Evolutionary conservation across 139 green algal genomes (phyloP).

Genomic region (Coelastrella sp.): DNA sequence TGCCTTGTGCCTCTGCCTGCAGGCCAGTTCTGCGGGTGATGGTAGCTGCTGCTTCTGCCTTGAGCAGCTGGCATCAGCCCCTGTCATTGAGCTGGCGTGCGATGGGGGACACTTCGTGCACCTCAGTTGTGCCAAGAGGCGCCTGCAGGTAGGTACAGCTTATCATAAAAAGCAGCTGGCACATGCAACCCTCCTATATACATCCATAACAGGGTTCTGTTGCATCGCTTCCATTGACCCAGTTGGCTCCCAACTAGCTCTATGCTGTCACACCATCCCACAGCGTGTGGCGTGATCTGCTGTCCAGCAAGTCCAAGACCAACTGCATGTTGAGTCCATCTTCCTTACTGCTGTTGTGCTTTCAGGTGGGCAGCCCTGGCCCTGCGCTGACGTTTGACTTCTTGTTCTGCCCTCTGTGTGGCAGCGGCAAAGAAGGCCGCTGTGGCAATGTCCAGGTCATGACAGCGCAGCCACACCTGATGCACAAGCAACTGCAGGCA

Average conservation of each 20-base stretch:
- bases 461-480: constrained; percentile 48
- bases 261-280: no score
- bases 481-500: constrained; percentile 39
- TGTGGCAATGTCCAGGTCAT: constrained; percentile 48
- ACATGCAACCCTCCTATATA: no score
- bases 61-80: constrained; percentile 17
- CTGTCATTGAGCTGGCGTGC: constrained; percentile 9
- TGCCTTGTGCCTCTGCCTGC: neutral
- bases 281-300: no score
- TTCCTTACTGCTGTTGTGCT: no score
- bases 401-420: constrained; percentile 59
- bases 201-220: neutral
- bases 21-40: neutral
- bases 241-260: no score
- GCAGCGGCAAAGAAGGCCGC: constrained; percentile 21
- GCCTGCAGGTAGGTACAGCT: neutral
- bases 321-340: no score
- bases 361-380: constrained; percentile 8
- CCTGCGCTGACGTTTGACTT: constrained; percentile 47
- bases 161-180: no score
- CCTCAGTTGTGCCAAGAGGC: neutral
- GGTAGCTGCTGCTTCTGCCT: constrained; percentile 38
- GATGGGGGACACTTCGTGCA: constrained; percentile 28
- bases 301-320: no score
- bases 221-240: neutral